A percentile compares a stretch with the other conserved stretches of the same genome.
phyloP scores from a whole-genome alignment of 495 filamentous ascomycete species.

The Penicillium longicatenatum region DNA sequence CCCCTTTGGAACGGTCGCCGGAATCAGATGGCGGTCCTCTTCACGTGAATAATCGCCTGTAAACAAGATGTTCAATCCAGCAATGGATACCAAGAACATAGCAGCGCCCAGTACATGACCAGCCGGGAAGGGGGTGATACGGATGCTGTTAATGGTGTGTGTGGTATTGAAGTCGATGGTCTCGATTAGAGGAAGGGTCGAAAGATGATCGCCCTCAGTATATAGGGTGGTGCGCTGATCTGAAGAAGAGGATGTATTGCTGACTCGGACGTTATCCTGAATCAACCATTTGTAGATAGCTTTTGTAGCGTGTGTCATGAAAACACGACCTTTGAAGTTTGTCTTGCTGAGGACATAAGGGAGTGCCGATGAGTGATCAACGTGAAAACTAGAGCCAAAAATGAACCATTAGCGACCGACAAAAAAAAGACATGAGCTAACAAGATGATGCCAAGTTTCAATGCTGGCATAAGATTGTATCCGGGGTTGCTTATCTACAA shows the following conservation, averaged over 20 bases:
- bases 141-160: constrained; percentile 92
- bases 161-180: constrained; percentile 98
- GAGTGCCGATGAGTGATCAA: constrained; percentile 94
- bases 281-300: constrained; percentile 99
- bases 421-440: neutral
- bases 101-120: constrained; percentile 97
- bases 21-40: constrained; percentile 90
- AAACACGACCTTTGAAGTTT: constrained; percentile 93
- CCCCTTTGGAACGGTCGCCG: constrained; percentile 80
- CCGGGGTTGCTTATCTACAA: neutral
- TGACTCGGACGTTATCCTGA: constrained; percentile 90
- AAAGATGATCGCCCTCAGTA: constrained; percentile 90
- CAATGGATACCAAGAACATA: constrained; percentile 97
- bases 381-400: constrained; percentile 72
- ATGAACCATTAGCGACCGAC: neutral
- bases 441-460: neutral
- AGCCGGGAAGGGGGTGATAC: constrained; percentile 94
- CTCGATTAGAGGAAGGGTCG: constrained; percentile 90
- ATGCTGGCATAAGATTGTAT: neutral
- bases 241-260: constrained; percentile 71
- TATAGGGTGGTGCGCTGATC: constrained; percentile 80
- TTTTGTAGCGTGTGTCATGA: constrained; percentile 99
- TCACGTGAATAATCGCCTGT: constrained; percentile 97
- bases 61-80: constrained; percentile 92
- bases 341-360: constrained; percentile 98